phyloP scores from a whole-genome alignment of 2,329 filamentous ascomycete genomes.

The Penicillium crustosum region DNA sequence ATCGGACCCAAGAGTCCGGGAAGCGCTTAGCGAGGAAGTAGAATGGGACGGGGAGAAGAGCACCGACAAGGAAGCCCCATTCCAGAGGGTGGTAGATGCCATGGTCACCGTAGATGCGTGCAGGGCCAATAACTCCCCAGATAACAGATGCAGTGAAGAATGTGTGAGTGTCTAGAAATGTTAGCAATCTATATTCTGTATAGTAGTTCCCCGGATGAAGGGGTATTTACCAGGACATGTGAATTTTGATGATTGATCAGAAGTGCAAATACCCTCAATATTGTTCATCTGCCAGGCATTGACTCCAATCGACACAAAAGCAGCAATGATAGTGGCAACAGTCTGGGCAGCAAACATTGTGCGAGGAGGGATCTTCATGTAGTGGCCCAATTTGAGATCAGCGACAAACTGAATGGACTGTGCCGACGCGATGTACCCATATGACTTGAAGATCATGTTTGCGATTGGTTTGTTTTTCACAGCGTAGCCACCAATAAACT shows the following conservation, averaged over 20 bases:
- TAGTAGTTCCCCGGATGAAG: not conserved
- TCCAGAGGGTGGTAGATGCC: slow-evolving; percentile 52
- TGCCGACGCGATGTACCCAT: slow-evolving; percentile 48
- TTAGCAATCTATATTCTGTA: not conserved
- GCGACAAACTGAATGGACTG: slow-evolving; percentile 53
- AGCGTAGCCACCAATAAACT: slow-evolving; percentile 55
- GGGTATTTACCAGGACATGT: slow-evolving; percentile 47
- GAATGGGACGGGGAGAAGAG: slow-evolving; percentile 48
- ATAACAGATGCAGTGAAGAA: slow-evolving; percentile 59
- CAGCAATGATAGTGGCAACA: slow-evolving; percentile 41
- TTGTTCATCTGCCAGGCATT: slow-evolving; percentile 48
- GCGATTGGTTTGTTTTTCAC: slow-evolving; percentile 53
- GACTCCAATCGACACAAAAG: slow-evolving; percentile 53
- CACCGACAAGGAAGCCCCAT: slow-evolving; percentile 53
- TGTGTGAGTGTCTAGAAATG: slow-evolving; percentile 44
- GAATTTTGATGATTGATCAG: slow-evolving; percentile 41
- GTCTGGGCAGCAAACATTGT: slow-evolving; percentile 16
- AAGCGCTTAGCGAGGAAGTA: slow-evolving; percentile 47
- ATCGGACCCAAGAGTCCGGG: slow-evolving; percentile 28
- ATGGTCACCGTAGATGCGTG: slow-evolving; percentile 51
- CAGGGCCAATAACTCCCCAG: slow-evolving; percentile 56
- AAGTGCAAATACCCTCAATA: slow-evolving; percentile 53
- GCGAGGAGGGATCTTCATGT: slow-evolving; percentile 20
- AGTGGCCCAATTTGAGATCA: slow-evolving; percentile 27
- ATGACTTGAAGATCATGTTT: slow-evolving; percentile 59